A percentile compares a stretch with the other conserved stretches of the same genome.
Conservation (phyloP, 352 stramenopile species). For the Pythium chondricola region DNA sequence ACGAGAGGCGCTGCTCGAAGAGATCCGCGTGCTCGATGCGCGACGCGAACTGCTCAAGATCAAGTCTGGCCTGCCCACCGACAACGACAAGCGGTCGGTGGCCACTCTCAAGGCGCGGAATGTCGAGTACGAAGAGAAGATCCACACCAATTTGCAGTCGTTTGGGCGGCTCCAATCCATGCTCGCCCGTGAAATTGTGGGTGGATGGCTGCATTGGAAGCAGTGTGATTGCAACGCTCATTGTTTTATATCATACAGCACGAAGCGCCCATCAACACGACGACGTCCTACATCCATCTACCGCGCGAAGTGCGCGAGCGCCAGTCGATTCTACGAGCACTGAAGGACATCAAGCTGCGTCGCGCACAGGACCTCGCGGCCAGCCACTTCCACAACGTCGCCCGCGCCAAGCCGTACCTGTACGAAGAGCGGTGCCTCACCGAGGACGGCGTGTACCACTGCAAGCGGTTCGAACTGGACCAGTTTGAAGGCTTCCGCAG, state of each 20-base stretch:
- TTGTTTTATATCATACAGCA: neutral
- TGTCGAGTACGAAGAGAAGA: slow-evolving; percentile 1
- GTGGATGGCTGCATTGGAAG: neutral
- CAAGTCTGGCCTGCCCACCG: slow-evolving; percentile 6
- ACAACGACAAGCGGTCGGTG: slow-evolving; percentile 8
- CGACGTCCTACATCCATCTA: slow-evolving; percentile 7
- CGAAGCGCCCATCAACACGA: neutral
- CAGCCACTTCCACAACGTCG: slow-evolving; percentile 29
- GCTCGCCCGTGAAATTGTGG: slow-evolving; percentile 3
- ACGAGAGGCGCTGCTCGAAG: slow-evolving; percentile 1
- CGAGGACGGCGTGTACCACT: slow-evolving; percentile 27
- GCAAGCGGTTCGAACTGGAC: slow-evolving; percentile 31
- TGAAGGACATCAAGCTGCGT: slow-evolving; percentile 33
- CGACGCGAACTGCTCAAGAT: slow-evolving; percentile 13
- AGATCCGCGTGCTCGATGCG: slow-evolving; percentile 4
- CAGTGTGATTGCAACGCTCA: too few relatives aligned
- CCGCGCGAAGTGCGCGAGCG: neutral
- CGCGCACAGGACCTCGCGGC: slow-evolving; percentile 28
- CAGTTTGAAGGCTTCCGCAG: slow-evolving; percentile 19
- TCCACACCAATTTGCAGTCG: slow-evolving; percentile 1
- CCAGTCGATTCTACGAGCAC: neutral
- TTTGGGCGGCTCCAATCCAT: slow-evolving; percentile 11
- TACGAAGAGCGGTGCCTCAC: slow-evolving; percentile 19
- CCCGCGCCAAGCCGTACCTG: slow-evolving; percentile 26
- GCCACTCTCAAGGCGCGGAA: slow-evolving; percentile 3